Conservation (phyloP, 441 rosid genomes). For the Euphorbia celastroides region DNA sequence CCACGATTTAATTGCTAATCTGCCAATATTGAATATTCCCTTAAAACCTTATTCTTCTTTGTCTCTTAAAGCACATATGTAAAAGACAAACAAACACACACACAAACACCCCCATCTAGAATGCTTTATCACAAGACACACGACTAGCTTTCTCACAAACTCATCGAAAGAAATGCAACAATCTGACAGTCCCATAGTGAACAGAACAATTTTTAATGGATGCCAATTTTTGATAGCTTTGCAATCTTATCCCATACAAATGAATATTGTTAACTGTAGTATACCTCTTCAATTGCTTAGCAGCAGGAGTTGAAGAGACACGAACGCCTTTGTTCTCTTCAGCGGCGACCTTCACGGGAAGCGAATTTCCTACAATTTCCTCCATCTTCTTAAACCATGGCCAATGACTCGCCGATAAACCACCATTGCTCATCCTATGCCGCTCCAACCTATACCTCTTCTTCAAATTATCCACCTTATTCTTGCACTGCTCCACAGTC, state of each 20-base stretch:
- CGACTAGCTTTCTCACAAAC: neutral
- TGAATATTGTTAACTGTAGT: neutral
- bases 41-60: neutral
- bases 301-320: conserved; percentile 6
- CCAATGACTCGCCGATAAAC: conserved; percentile 67
- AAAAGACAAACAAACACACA: neutral
- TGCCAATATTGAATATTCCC: neutral
- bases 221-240: neutral
- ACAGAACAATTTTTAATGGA: neutral
- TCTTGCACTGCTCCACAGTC: conserved; percentile 97
- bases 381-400: conserved; percentile 94
- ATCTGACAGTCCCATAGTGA: neutral
- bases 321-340: conserved; percentile 23
- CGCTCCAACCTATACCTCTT: conserved; percentile 84
- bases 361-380: conserved; percentile 71
- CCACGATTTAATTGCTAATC: neutral
- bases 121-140: neutral
- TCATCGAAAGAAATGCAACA: neutral
- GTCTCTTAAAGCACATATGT: neutral
- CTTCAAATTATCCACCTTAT: conserved; percentile 90
- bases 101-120: neutral
- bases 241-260: neutral
- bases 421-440: conserved; percentile 61
- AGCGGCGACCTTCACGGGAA: conserved; percentile 2
- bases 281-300: conserved; percentile 58